These are phyloP conservation scores for Penicillium sp. DNA, from an alignment of 2,329 filamentous ascomycete species.

Conservation along the genomic window DNA sequence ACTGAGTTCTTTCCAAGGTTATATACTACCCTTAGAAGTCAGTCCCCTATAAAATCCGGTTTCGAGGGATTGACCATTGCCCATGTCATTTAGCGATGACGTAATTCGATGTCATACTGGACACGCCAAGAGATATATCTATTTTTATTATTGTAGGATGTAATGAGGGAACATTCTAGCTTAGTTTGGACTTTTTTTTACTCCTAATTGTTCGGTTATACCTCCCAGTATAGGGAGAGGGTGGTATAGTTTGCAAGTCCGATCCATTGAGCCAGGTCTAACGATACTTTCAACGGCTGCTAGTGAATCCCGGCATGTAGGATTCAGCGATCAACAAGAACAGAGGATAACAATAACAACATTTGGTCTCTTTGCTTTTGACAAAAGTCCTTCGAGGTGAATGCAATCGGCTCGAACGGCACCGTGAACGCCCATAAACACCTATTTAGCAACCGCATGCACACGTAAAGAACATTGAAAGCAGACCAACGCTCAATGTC, in stretches of 20 bases:
- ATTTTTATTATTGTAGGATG: background rate
- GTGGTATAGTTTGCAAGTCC: background rate
- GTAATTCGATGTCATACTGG: conserved; percentile 5
- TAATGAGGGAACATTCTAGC: too few species aligned
- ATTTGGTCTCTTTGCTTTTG: background rate
- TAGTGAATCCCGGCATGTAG: background rate
- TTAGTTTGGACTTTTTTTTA: too few species aligned
- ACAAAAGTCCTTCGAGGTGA: background rate
- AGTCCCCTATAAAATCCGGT: background rate
- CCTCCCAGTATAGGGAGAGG: background rate
- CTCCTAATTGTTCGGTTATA: background rate
- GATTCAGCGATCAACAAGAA: background rate
- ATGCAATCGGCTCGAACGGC: background rate
- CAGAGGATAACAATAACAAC: background rate
- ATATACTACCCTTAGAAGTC: background rate
- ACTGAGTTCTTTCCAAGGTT: background rate
- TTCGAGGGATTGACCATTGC: background rate
- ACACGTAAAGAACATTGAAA: background rate
- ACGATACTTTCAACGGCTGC: background rate
- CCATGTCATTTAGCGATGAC: background rate
- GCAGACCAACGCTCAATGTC: background rate
- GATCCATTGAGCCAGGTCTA: background rate
- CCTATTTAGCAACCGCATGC: background rate
- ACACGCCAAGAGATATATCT: conserved; percentile 8
- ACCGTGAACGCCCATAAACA: background rate